Base-by-base conservation (phyloP, 2,329 filamentous ascomycete genomes). In the Dothideomycetes sp. region DNA sequence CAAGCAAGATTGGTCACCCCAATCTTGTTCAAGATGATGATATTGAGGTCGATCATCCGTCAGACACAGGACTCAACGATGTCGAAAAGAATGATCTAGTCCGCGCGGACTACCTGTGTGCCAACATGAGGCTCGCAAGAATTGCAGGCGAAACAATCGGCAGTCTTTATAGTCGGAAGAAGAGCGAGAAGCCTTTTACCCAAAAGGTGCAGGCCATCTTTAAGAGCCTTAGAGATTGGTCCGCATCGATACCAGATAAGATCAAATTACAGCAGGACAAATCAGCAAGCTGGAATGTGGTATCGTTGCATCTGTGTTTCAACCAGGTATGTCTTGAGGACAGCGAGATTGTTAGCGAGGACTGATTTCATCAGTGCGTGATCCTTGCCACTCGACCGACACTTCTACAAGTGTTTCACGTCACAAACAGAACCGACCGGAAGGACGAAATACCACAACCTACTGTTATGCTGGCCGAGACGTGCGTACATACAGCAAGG, bases 401-500 rank as follows among this genome's bases (percentile, higher is more conserved):
- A 8, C 41, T 60, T 12, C 54, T 60, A 2, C 57, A 58, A 41
- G 47, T 56, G 2, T 47, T 59, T 34, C 55, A 53, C 18, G 35
- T 39, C 18, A 48, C 45, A 17, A 44, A 52, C 17, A 43, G 45
- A 27, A 23, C 6, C 36, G 33, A 12, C 23, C 45, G 7, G 37
- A 23, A 5, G 25, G 41, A 32, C 29, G 25, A 24, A 42, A 48
- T 25, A 40, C 49, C 30, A 10, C 35, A 35, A 30, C 18, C 31
- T 22, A 33, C 38, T 8, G 28, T 41, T 17, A 41, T 33, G 24
- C 40, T 46, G 5, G 40, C 44, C 1, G 41, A 43, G 36, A 64
- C 68, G 0, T 70, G 67, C 37, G 60, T 69, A 0, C 58, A 62
- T 11, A 67, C 65, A 18, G 65, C 68, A 0, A 60, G 64, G 0